phyloP scores from a whole-genome alignment of 2,329 filamentous ascomycete genomes.

The Exophiala lecanii-corni region DNA sequence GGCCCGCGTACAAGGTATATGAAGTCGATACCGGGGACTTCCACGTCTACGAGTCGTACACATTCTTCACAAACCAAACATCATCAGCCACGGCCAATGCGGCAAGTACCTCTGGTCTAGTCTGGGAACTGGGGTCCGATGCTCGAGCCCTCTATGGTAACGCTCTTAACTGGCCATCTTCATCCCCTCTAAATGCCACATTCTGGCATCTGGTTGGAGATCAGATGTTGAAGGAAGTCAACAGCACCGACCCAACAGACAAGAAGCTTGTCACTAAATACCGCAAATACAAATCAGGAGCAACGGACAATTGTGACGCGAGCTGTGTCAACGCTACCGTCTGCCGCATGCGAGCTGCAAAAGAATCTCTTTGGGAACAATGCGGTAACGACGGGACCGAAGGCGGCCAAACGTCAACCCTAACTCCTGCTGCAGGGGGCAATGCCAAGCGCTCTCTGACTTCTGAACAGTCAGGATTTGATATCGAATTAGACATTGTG shows the following conservation, averaged over 20 bases:
- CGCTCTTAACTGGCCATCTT: not conserved
- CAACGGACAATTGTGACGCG: not conserved
- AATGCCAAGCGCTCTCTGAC: no score
- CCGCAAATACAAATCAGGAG: not conserved
- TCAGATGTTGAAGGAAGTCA: not conserved
- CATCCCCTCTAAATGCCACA: not conserved
- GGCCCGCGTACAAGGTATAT: not conserved
- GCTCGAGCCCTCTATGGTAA: not conserved
- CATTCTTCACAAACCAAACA: not conserved
- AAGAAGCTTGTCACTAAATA: not conserved
- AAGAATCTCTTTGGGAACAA: not conserved
- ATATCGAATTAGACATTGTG: no score
- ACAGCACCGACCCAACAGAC: not conserved
- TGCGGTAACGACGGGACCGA: constrained; percentile 1
- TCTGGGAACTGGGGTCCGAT: constrained; percentile 1
- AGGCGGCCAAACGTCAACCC: no score
- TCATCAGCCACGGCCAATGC: not conserved
- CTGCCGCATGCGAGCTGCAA: not conserved
- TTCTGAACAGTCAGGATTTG: no score
- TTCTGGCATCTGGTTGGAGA: not conserved
- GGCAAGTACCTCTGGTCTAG: not conserved
- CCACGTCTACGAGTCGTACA: not conserved
- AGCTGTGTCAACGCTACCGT: not conserved
- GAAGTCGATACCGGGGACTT: constrained; percentile 1
- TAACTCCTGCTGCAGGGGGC: no score